Evolutionary conservation across 805 yeast species (phyloP), one percentile per base, ranked within the genome.

Genomic region (Schizosaccharomyces pombe): DNA sequence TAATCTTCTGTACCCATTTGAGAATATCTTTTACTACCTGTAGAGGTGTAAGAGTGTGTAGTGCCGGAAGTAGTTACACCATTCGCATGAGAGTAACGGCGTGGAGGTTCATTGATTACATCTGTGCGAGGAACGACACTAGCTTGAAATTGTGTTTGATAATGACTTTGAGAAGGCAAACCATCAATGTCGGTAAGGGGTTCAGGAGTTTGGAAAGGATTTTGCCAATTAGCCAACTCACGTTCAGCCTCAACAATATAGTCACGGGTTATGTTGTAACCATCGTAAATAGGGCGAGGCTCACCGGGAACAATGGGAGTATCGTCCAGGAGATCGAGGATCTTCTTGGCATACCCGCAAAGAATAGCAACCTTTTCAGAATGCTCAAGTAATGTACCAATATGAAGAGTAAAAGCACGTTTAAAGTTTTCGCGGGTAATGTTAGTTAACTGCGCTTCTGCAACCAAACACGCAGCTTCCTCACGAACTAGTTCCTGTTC

Each of bases 401-500:
- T 89, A 72, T 89, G 95, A 73, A 89, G 87, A 74, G 83, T 80
- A 77, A 84, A 91, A 55, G 96, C 93, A 61, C 95, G 91, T 81
- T 91, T 91, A 68, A 89, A 76, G 75, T 87, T 87, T 73, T 87
- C 96, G 72, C 98, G 84, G 63, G 97, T 89, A 71, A 91, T 89
- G 75, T 89, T 89, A 59, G 95, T 85, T 67, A 89, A 79, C 75
- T 89, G 98, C 57, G 97, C 97, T 75, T 89, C 98, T 57, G 98
- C 98, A 64, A 89, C 98, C 63, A 89, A 79, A 54, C 95, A 85
- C 74, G 91, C 97, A 61, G 97, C 97, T 75, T 89, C 98, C 54
- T 97, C 96, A 72, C 98, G 81, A 61, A 91, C 97, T 68, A 91
- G 78, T 73, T 91, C 97, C 74, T 91, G 97, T 76, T 89, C 98